Base-by-base conservation (phyloP, 2,329 filamentous ascomycete genomes). In the Phaeophleospora eucalypticola region DNA sequence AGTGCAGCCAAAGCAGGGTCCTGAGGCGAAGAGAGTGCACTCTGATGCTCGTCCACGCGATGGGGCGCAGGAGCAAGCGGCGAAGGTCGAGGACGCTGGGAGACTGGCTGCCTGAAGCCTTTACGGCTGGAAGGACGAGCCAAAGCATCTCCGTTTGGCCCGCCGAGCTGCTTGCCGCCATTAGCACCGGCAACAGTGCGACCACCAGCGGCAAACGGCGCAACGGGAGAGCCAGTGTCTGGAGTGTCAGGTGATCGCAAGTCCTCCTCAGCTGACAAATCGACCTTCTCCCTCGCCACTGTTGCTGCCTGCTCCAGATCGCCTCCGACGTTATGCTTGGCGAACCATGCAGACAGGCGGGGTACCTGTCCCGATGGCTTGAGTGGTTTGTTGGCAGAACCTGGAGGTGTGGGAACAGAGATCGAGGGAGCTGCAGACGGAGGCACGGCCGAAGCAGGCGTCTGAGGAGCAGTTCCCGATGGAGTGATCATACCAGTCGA, bases 251-350 rank as follows among this genome's bases (percentile, higher is more conserved):
- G 59, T 20, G 61, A 60, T 18, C 50, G 41, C 14, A 59, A 38
- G n/a, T 60, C 61, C n/a, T 61, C 58, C 4, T 66, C 63, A 12
- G 47, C 45, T 18, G 56, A 56, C n/a, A 66, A 49, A 35, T 68
- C 65, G 37, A 67, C 46, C 47, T 59, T 63, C 43, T 64, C 56
- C 41, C 59, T 60, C 2, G 66, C 65, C 29, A 48, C 49, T 7
- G 52, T 49, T 12, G 62, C 58, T 2, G 62, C 59, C 20, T 61
- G 53, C 32, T 59, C 58, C 16, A 68, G 52, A 42, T 68, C 63
- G 44, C 70, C 71, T 36, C 66, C 64, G 41, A 72, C 64, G 10
- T 69, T 69, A 43, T 66, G 64, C 54, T 72, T 73, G 43, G 64
- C 59, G 35, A 65, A 63, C n/a, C 58, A 57, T 16, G 62, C 64